Evolutionary conservation across 2,329 filamentous ascomycete species (phyloP), one percentile per base, ranked within the genome.

Genomic region (Penicillium palitans): DNA sequence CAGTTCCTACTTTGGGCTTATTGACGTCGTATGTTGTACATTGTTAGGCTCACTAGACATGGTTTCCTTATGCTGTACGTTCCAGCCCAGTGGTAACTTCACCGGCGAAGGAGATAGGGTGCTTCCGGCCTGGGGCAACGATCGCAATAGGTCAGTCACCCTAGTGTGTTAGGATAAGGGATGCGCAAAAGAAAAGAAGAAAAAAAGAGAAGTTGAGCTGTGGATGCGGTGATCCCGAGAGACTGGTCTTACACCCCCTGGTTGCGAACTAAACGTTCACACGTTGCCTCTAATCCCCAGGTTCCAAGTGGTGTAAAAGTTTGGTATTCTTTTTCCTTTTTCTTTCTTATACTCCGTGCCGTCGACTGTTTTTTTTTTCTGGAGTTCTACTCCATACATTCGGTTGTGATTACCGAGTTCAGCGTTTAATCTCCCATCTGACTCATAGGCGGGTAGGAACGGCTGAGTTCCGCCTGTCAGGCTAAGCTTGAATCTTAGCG

Each of bases 391-490:
- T 21, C 19, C 19, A 21, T 21, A 44, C 17, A 45, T 61, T 66
- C 65, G 65, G 65, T 60, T 63, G 62, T 42, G 56, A 52, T 66
- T 59, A 61, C 65, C 62, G 56, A 65, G 56, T 62, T 61, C 44
- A 57, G 42, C 42, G 48, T 49, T 51, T 45, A 42, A 52, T 51
- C 33, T 52, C 57, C 57, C 47, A 55, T 61, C 63, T 64, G 56
- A 62, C 60, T 61, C 57, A 52, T 45, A 40, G 47, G 17, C 64
- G 63, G 62, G 59, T 65, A 50, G 61, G 53, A 66, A 61, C 62
- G 63, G 61, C 39, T 21, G 50, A 48, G 24, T 37, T 57, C 55
- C 55, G 55, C 49, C 55, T 58, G 46, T 55, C 57, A 51, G 55
- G 47, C 31, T 49, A 49, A 52, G 40, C 47, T 42, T 49, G 41